Conservation (phyloP, 805 yeast genomes). For the Lachancea lanzarotensis region DNA sequence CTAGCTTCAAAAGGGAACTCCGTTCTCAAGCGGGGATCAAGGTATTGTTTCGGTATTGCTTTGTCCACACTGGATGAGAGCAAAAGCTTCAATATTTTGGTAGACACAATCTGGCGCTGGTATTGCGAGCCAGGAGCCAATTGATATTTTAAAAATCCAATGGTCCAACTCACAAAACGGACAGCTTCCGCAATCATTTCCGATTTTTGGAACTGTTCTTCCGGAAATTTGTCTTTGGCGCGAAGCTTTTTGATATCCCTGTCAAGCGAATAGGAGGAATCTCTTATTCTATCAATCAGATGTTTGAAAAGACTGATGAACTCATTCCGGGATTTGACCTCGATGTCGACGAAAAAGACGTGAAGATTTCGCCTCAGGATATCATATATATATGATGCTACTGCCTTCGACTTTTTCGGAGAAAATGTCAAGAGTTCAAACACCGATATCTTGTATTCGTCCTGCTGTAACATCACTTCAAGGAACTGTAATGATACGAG, state of each 20-base stretch:
- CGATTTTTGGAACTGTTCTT: slow-evolving; percentile 33
- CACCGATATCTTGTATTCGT: slow-evolving; percentile 43
- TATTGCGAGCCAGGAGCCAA: slow-evolving; percentile 53
- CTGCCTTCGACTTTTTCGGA: slow-evolving; percentile 52
- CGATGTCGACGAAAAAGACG: slow-evolving; percentile 53
- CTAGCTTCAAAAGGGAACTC: slow-evolving; percentile 43
- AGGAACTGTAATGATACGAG: slow-evolving; percentile 33
- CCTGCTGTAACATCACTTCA: slow-evolving; percentile 40
- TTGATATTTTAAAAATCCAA: slow-evolving; percentile 33
- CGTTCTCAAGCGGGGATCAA: slow-evolving; percentile 40
- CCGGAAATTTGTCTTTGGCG: slow-evolving; percentile 33
- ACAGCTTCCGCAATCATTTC: slow-evolving; percentile 31
- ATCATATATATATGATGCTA: slow-evolving; percentile 41
- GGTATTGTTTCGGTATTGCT: slow-evolving; percentile 31
- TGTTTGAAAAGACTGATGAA: slow-evolving; percentile 55
- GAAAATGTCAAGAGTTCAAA: slow-evolving; percentile 57
- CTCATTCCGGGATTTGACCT: slow-evolving; percentile 62
- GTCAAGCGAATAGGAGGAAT: slow-evolving; percentile 53
- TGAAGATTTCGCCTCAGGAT: slow-evolving; percentile 41
- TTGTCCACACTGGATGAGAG: slow-evolving; percentile 53
- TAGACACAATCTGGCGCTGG: slow-evolving; percentile 45
- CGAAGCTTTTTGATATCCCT: slow-evolving; percentile 44
- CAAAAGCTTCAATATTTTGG: slow-evolving; percentile 41
- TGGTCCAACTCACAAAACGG: slow-evolving; percentile 38
- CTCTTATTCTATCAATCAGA: slow-evolving; percentile 60